Percentiles rank a stretch among this genome's conserved stretches.
Evolutionary conservation across 2,329 filamentous ascomycete genomes (phyloP).

Genomic region (Rutstroemia sp.): DNA sequence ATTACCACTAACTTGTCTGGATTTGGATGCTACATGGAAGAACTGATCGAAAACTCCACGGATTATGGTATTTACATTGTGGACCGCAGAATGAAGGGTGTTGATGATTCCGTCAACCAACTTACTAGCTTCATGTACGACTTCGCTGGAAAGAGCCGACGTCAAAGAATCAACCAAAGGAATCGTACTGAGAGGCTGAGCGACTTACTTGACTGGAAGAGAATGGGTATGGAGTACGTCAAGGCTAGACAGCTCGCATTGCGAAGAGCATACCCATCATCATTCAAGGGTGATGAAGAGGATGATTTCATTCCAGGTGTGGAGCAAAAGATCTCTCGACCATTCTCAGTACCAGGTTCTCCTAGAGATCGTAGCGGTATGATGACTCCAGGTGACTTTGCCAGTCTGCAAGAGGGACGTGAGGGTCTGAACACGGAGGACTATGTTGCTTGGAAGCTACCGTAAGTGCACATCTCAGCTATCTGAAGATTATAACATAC

Average conservation of each 20-base stretch:
- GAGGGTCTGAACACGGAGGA: slow-evolving; percentile 94
- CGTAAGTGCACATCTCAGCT: slow-evolving; percentile 51
- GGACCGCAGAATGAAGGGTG: slow-evolving; percentile 86
- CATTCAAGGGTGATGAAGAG: slow-evolving; percentile 73
- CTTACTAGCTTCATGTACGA: slow-evolving; percentile 89
- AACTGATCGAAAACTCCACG: slow-evolving; percentile 93
- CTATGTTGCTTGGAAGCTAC: slow-evolving; percentile 96
- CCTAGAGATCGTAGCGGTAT: slow-evolving; percentile 86
- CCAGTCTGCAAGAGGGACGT: slow-evolving; percentile 85
- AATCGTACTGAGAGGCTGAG: slow-evolving; percentile 94
- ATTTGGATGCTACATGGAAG: slow-evolving; percentile 99
- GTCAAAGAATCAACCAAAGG: slow-evolving; percentile 96
- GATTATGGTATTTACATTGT: slow-evolving; percentile 99
- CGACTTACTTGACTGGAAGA: slow-evolving; percentile 96
- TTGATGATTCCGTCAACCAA: slow-evolving; percentile 97
- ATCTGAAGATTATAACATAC: not conserved
- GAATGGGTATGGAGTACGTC: slow-evolving; percentile 99
- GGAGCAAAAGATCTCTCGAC: slow-evolving; percentile 91
- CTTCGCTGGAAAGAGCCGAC: slow-evolving; percentile 84
- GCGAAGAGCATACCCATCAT: slow-evolving; percentile 81
- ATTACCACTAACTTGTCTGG: slow-evolving; percentile 97
- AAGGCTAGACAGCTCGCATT: slow-evolving; percentile 92
- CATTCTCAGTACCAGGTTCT: slow-evolving; percentile 88
- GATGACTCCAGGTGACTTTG: slow-evolving; percentile 99
- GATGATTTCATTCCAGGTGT: slow-evolving; percentile 87